Percentiles rank a stretch among this genome's conserved stretches.
Evolutionary conservation across 805 yeast genomes (phyloP).

Genomic region (Komagataella populi): DNA sequence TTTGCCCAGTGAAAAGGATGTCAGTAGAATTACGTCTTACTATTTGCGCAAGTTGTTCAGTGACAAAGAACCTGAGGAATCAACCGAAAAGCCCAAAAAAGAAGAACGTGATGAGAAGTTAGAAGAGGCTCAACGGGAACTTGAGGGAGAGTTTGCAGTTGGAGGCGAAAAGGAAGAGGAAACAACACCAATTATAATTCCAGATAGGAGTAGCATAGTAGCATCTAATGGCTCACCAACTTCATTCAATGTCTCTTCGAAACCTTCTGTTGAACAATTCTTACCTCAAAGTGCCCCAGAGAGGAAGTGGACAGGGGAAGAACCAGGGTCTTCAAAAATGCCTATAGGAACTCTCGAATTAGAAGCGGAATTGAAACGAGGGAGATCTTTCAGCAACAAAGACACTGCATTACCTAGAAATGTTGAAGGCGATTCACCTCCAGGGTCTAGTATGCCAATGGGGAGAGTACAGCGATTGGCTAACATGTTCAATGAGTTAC

Average conservation of each 20-base stretch:
- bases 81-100: constrained; percentile 9
- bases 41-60: constrained; percentile 67
- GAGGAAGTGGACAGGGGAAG: not conserved
- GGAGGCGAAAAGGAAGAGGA: constrained; percentile 7
- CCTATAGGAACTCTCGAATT: not conserved
- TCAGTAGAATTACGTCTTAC: constrained; percentile 77
- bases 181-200: not conserved
- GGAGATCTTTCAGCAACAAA: not conserved
- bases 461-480: constrained; percentile 54
- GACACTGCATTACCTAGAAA: not conserved
- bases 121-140: constrained; percentile 1
- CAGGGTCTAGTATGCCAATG: not conserved
- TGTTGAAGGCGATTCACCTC: constrained; percentile 5
- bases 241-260: not conserved
- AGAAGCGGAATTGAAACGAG: not conserved
- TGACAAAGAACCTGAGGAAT: constrained; percentile 23
- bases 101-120: constrained; percentile 9
- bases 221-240: not conserved
- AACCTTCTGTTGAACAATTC: not conserved
- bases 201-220: not conserved
- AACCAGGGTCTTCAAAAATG: not conserved
- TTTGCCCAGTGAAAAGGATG: constrained; percentile 87
- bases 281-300: not conserved
- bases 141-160: not conserved
- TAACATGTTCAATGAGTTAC: constrained; percentile 56